A percentile compares a stretch with the other conserved stretches of the same genome.
These are phyloP conservation scores for Udeniomyces megalosporus DNA, from an alignment of 768 basidiomycete genomes.

Conservation along the genomic window DNA sequence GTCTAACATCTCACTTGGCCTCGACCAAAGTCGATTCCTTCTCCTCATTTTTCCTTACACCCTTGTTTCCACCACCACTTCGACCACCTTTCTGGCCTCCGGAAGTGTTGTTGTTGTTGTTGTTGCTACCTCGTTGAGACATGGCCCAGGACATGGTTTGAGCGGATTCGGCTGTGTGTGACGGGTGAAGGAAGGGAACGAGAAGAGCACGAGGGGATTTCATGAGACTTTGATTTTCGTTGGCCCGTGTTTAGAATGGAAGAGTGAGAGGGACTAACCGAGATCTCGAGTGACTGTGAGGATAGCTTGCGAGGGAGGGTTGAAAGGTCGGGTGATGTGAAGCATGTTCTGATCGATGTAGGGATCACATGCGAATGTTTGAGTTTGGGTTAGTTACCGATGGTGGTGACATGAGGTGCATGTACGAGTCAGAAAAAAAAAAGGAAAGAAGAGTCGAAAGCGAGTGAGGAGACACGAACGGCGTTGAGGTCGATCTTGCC, in stretches of 20 bases:
- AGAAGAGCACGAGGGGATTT: no score
- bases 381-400: no score
- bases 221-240: no score
- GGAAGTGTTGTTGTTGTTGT: background rate
- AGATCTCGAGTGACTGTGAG: conserved; percentile 14
- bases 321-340: conserved; percentile 64
- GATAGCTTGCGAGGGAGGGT: conserved; percentile 14
- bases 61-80: background rate
- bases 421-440: background rate
- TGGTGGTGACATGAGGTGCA: background rate
- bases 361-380: no score
- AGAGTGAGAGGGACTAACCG: background rate
- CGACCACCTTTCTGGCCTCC: background rate
- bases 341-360: conserved; percentile 94
- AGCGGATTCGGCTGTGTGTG: conserved; percentile 9
- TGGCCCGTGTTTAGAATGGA: no score
- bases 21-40: background rate
- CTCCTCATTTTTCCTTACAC: background rate
- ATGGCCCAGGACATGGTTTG: conserved; percentile 16
- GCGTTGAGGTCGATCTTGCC: conserved; percentile 96
- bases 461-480: conserved; percentile 33
- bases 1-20: background rate
- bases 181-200: no score
- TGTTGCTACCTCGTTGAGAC: background rate
- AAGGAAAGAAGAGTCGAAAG: background rate